A percentile compares a stretch with the other conserved stretches of the same genome.
Conservation (phyloP, 441 rosid species). For the Brassica hybrid region DNA sequence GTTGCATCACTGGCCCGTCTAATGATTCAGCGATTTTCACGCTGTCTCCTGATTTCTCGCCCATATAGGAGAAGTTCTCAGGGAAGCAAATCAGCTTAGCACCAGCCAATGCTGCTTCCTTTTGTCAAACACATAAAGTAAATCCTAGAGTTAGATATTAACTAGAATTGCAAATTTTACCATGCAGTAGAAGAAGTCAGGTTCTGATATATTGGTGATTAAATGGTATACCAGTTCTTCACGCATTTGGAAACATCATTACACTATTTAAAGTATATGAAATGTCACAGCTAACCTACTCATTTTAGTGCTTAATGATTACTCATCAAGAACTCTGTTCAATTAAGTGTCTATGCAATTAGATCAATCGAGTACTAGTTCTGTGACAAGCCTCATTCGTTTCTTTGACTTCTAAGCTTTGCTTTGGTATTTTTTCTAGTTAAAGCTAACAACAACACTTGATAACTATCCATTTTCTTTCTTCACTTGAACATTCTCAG, state of each 20-base stretch:
- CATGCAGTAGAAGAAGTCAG: neutral
- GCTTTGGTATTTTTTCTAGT: neutral
- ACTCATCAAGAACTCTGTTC: neutral
- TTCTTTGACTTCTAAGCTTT: neutral
- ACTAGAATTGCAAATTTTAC: neutral
- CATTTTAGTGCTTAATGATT: neutral
- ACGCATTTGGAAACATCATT: neutral
- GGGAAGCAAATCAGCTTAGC: conserved; percentile 92
- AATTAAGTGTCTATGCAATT: neutral
- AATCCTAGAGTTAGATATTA: neutral
- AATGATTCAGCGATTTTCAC: conserved; percentile 72
- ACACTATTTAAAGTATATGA: neutral
- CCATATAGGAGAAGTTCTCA: conserved; percentile 83
- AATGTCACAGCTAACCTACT: neutral
- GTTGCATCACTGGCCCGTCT: conserved; percentile 83
- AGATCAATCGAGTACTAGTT: neutral
- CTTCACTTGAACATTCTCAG: neutral
- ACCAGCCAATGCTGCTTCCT: conserved; percentile 90
- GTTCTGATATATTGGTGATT: neutral
- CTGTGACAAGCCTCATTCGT: neutral
- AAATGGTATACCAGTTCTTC: neutral
- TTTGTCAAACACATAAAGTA: conserved; percentile 24
- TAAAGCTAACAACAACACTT: neutral
- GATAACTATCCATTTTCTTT: neutral
- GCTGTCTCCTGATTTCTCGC: conserved; percentile 74